Percentiles rank a stretch among this genome's conserved stretches.
Evolutionary conservation across 352 stramenopile genomes (phyloP).

Genomic region (Phytophthora capsici): DNA sequence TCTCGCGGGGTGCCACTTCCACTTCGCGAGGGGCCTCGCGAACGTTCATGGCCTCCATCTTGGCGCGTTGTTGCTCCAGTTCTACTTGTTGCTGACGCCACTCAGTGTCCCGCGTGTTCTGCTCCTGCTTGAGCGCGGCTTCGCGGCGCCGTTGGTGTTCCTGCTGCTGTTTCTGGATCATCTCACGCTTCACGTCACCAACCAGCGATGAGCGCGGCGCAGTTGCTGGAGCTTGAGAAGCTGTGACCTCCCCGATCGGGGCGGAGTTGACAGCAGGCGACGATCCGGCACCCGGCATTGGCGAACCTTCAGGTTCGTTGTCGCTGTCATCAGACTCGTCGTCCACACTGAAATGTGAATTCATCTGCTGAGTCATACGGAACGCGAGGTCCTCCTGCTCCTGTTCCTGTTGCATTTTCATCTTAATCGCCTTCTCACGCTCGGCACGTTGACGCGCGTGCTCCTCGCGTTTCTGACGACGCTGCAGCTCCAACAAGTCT

Average conservation of each 20-base stretch:
- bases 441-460: slow-evolving; percentile 64
- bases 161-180: slow-evolving; percentile 68
- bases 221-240: slow-evolving; percentile 10
- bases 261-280: slow-evolving; percentile 16
- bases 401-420: slow-evolving; percentile 36
- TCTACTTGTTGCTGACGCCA: slow-evolving; percentile 42
- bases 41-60: slow-evolving; percentile 29
- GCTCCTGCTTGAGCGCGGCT: slow-evolving; percentile 60
- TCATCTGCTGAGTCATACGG: slow-evolving; percentile 45
- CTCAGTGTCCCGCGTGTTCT: slow-evolving; percentile 30
- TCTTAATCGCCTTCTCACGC: slow-evolving; percentile 46
- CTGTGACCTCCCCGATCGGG: slow-evolving; percentile 17
- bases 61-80: slow-evolving; percentile 38
- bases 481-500: slow-evolving; percentile 64
- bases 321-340: slow-evolving; percentile 41
- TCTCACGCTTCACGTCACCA: slow-evolving; percentile 70
- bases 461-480: slow-evolving; percentile 73
- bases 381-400: slow-evolving; percentile 54
- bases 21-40: slow-evolving; percentile 33
- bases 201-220: slow-evolving; percentile 65
- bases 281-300: neutral
- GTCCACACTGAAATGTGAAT: slow-evolving; percentile 45
- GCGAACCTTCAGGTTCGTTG: slow-evolving; percentile 35
- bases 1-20: slow-evolving; percentile 44
- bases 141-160: slow-evolving; percentile 73